Evolutionary conservation across 768 basidiomycete genomes (phyloP).

Genomic region (Chalciporus pseudorubinellus): DNA sequence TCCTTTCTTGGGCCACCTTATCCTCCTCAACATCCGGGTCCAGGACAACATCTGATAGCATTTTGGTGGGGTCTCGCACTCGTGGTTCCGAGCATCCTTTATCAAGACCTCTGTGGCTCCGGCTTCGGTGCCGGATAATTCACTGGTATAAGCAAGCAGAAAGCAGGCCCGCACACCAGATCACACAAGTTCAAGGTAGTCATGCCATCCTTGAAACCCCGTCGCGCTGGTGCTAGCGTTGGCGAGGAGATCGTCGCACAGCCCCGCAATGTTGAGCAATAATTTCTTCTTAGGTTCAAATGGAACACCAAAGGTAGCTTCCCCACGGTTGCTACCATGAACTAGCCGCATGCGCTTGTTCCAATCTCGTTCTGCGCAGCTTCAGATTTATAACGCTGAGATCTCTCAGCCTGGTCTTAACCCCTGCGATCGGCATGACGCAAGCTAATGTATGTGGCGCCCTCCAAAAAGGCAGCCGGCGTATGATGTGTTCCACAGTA

Average conservation of each 20-base stretch:
- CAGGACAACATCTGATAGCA: neutral
- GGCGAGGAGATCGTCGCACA: neutral
- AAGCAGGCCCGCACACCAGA: too few relatives aligned
- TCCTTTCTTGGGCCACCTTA: slow-evolving; percentile 16
- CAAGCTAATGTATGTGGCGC: neutral
- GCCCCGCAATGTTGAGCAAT: neutral
- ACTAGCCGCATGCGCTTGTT: neutral
- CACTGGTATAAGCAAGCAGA: too few relatives aligned
- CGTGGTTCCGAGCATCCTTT: slow-evolving; percentile 4
- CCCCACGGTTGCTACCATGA: neutral
- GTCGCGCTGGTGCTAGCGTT: neutral
- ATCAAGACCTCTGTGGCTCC: slow-evolving; percentile 1
- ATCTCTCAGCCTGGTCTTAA: neutral
- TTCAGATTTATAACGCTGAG: neutral
- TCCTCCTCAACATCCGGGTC: neutral
- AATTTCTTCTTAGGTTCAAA: neutral
- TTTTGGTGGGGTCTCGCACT: neutral
- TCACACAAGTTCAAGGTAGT: neutral
- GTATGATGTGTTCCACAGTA: neutral
- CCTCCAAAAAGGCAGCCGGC: neutral
- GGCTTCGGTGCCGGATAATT: too few relatives aligned
- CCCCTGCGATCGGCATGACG: neutral
- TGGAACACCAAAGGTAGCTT: neutral
- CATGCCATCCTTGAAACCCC: neutral
- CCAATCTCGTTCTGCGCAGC: neutral